These are phyloP conservation scores for Mollisiaceae sp. DNA, from an alignment of 2,329 filamentous ascomycete genomes.

Conservation along the genomic window DNA sequence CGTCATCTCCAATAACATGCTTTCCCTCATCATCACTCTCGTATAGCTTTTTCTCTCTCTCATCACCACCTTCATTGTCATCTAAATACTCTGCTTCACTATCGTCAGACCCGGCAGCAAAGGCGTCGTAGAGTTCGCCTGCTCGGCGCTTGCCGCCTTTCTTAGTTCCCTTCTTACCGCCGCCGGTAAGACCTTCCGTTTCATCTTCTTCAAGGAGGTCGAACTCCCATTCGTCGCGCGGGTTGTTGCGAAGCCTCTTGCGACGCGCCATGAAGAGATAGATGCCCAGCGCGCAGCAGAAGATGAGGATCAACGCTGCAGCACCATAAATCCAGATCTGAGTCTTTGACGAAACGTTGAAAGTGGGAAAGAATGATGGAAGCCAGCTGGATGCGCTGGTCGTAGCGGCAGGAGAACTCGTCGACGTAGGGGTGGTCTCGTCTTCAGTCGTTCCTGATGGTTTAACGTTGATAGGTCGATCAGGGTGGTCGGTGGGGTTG, in stretches of 20 bases:
- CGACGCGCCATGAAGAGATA: constrained; percentile 84
- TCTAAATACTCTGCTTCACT: constrained; percentile 52
- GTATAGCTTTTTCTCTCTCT: constrained; percentile 43
- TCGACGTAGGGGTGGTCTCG: constrained; percentile 25
- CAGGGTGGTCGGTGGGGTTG: constrained; percentile 65
- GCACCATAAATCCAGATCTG: constrained; percentile 94
- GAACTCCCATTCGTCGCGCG: constrained; percentile 89
- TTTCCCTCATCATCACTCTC: constrained; percentile 48
- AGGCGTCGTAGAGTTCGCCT: constrained; percentile 95
- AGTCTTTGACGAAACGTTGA: constrained; percentile 84
- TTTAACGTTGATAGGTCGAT: constrained; percentile 60
- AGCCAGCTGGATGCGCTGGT: constrained; percentile 58
- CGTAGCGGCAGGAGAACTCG: constrained; percentile 37
- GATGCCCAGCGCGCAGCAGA: constrained; percentile 79
- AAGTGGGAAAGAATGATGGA: constrained; percentile 87
- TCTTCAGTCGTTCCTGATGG: constrained; percentile 36
- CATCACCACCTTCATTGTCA: constrained; percentile 47
- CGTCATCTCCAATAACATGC: constrained; percentile 58
- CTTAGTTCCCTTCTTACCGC: constrained; percentile 52
- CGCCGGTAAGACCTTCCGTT: constrained; percentile 56
- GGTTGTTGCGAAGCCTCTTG: constrained; percentile 74
- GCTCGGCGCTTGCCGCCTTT: constrained; percentile 63
- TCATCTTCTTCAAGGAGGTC: constrained; percentile 89
- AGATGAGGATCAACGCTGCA: constrained; percentile 80
- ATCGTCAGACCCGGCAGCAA: constrained; percentile 87